phyloP scores from a whole-genome alignment of 257 asterid species.

The Solanum gandarillasii region DNA sequence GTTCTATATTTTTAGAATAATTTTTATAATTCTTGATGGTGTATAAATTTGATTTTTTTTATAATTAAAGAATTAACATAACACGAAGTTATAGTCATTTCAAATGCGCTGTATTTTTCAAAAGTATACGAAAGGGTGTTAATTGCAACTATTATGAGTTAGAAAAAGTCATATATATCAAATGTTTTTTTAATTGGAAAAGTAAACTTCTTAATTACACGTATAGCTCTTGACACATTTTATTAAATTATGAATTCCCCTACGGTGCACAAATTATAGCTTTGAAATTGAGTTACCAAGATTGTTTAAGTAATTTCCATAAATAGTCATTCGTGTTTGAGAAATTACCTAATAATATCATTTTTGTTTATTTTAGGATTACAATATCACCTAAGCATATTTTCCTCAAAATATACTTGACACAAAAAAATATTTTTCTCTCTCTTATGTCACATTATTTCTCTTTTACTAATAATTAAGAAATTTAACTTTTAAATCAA shows the following conservation, averaged over 20 bases:
- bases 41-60: background rate
- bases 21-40: background rate
- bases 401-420: too few species aligned
- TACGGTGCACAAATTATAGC: background rate
- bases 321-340: too few species aligned
- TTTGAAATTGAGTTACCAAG: background rate
- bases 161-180: background rate
- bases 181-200: background rate
- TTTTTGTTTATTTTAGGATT: too few species aligned
- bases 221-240: background rate
- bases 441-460: too few species aligned
- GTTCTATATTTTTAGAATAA: background rate
- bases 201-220: background rate
- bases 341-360: too few species aligned
- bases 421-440: too few species aligned
- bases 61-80: background rate
- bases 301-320: too few species aligned
- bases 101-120: background rate
- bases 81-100: background rate
- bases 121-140: background rate
- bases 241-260: background rate
- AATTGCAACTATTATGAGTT: background rate
- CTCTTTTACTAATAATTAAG: too few species aligned
- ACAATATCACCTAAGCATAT: too few species aligned
- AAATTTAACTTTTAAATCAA: too few species aligned